Conservation (phyloP, 2,329 filamentous ascomycete species). For the Xylaria polymorpha region DNA sequence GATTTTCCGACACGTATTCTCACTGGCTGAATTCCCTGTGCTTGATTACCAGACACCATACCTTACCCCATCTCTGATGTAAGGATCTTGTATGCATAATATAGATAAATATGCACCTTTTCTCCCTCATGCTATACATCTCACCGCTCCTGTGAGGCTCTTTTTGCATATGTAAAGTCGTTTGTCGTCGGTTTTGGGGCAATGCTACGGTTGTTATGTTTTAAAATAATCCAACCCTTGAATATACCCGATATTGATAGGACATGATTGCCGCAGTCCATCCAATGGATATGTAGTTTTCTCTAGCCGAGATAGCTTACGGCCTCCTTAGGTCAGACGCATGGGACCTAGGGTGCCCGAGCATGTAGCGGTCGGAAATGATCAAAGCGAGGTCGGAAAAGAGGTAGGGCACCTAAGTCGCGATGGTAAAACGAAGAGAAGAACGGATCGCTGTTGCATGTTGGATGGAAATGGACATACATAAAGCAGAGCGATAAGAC, state of each 20-base stretch:
- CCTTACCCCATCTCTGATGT: too few species aligned
- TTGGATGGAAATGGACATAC: background rate
- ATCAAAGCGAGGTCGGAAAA: conserved; percentile 24
- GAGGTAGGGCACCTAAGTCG: background rate
- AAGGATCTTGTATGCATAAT: background rate
- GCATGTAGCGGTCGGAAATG: background rate
- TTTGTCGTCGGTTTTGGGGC: background rate
- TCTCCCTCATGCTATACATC: background rate
- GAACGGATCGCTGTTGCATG: background rate
- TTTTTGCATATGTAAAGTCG: background rate
- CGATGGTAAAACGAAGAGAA: background rate
- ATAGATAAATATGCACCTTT: background rate
- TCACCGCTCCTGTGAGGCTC: background rate
- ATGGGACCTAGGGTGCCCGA: background rate
- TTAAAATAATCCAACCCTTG: background rate
- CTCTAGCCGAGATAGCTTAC: background rate
- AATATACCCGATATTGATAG: background rate
- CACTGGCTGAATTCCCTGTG: background rate
- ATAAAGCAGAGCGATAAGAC: conserved; percentile 10
- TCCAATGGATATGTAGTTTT: background rate
- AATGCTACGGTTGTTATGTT: background rate
- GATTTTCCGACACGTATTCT: background rate
- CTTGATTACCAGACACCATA: background rate
- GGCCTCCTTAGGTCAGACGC: background rate
- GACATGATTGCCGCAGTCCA: background rate